These are phyloP conservation scores for Trichoderma endophyticum DNA, from an alignment of 2,329 filamentous ascomycete genomes.

Conservation along the genomic window DNA sequence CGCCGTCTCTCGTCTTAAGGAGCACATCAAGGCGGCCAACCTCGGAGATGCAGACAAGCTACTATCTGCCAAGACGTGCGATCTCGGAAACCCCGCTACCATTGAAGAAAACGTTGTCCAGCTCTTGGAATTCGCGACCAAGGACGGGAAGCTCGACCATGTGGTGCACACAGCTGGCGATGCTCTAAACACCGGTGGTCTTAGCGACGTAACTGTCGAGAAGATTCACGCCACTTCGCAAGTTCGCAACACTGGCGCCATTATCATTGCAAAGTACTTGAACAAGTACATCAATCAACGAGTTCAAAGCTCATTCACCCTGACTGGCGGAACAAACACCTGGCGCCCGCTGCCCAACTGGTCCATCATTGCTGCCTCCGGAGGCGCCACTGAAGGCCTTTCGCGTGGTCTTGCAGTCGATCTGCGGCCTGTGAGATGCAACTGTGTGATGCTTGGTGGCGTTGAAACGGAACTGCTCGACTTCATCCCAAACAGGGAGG, in stretches of 20 bases:
- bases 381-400: conserved; percentile 51
- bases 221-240: conserved; percentile 41
- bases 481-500: conserved; percentile 19
- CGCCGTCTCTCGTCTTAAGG: conserved; percentile 42
- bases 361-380: conserved; percentile 46
- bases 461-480: conserved; percentile 45
- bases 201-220: conserved; percentile 41
- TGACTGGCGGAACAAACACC: conserved; percentile 53
- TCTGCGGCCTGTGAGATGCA: conserved; percentile 61
- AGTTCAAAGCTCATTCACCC: conserved; percentile 47
- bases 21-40: conserved; percentile 34
- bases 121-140: conserved; percentile 43
- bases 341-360: conserved; percentile 52
- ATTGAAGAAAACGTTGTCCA: conserved; percentile 44
- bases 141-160: conserved; percentile 53
- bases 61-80: conserved; percentile 25
- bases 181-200: conserved; percentile 32
- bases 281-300: conserved; percentile 41
- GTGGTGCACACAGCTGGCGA: conserved; percentile 57
- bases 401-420: conserved; percentile 58
- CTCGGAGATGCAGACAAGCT: conserved; percentile 27
- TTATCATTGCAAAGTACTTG: conserved; percentile 52
- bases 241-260: conserved; percentile 49
- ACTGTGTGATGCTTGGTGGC: conserved; percentile 56
- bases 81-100: conserved; percentile 21